phyloP scores from a whole-genome alignment of 164 flowering plant species.

The Nymphaea thermarum region DNA sequence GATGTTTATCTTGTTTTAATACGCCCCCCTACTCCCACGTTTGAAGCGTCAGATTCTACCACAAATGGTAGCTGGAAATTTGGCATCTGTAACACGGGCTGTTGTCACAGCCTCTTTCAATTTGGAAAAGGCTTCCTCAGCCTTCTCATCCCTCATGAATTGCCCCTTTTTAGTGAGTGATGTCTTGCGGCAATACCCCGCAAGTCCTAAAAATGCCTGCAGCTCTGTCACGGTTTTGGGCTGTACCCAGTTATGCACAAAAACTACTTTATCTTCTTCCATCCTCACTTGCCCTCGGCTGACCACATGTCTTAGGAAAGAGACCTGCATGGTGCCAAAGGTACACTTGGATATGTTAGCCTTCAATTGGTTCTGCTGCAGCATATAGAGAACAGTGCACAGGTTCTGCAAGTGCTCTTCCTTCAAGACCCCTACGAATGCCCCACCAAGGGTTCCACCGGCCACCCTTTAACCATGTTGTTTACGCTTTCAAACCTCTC shows the following conservation, averaged over 20 bases:
- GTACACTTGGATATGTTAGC: background rate
- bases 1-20: background rate
- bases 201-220: background rate
- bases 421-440: no score
- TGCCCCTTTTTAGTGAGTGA: background rate
- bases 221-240: slow-evolving; percentile 1
- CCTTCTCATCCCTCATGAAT: background rate
- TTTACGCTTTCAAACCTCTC: no score
- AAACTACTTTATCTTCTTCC: background rate
- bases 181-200: background rate
- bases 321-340: background rate
- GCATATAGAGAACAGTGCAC: background rate
- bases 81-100: background rate
- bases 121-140: background rate
- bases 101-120: background rate
- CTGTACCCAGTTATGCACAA: background rate
- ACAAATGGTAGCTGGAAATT: background rate
- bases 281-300: background rate
- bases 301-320: background rate
- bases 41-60: slow-evolving; percentile 3
- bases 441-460: no score
- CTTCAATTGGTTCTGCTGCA: background rate
- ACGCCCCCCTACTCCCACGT: background rate
- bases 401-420: background rate
- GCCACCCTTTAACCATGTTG: no score